Conservation (phyloP, 495 filamentous ascomycete genomes). For the Sabuloglossum arenarium region DNA sequence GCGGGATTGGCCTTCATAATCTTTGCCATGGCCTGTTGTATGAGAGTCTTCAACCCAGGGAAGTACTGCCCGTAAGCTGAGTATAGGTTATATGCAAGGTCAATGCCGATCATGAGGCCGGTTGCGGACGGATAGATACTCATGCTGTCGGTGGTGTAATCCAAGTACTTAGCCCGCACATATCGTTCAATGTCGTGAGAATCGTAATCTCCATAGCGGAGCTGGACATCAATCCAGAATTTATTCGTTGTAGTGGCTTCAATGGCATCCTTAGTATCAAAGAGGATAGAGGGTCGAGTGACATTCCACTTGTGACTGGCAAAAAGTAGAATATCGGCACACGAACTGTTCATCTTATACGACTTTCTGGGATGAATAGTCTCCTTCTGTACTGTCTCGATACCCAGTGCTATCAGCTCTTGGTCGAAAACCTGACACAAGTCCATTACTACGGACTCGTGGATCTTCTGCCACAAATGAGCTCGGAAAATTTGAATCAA, state of each 20-base stretch:
- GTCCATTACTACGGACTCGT: slow-evolving; percentile 98
- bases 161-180: slow-evolving; percentile 91
- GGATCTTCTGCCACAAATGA: slow-evolving; percentile 99
- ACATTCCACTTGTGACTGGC: slow-evolving; percentile 99
- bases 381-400: slow-evolving; percentile 98
- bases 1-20: slow-evolving; percentile 99
- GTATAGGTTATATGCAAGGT: slow-evolving; percentile 95
- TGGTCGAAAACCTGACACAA: slow-evolving; percentile 99
- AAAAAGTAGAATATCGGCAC: slow-evolving; percentile 93
- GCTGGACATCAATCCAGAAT: slow-evolving; percentile 97
- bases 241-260: slow-evolving; percentile 94
- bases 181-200: slow-evolving; percentile 98
- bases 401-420: slow-evolving; percentile 85
- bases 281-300: slow-evolving; percentile 74
- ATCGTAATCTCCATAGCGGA: slow-evolving; percentile 97
- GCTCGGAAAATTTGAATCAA: slow-evolving; percentile 99
- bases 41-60: slow-evolving; percentile 86
- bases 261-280: slow-evolving; percentile 92
- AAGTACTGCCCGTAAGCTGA: slow-evolving; percentile 98
- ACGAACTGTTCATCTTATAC: slow-evolving; percentile 99
- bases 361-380: slow-evolving; percentile 99
- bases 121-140: slow-evolving; percentile 97
- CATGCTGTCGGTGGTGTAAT: slow-evolving; percentile 98
- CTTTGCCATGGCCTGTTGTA: slow-evolving; percentile 98
- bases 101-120: slow-evolving; percentile 94